Percentiles rank a stretch among this genome's conserved stretches.
phyloP scores from a whole-genome alignment of 1,139 yeast species.

The Blastobotrys illinoisensis region DNA sequence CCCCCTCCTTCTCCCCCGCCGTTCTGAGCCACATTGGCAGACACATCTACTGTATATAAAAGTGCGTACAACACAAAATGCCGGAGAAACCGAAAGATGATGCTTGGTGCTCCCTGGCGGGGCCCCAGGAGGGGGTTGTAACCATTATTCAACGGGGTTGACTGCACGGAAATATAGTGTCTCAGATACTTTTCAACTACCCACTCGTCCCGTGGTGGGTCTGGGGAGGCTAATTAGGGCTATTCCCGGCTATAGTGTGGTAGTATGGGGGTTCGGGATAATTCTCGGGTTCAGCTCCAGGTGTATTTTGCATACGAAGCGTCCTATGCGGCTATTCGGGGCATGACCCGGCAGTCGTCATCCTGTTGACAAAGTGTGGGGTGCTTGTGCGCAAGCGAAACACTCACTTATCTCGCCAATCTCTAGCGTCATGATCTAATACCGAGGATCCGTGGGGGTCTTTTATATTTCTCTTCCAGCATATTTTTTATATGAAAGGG shows the following conservation, averaged over 20 bases:
- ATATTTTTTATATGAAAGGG: no score
- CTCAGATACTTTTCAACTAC: background rate
- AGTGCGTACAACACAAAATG: background rate
- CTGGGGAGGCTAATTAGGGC: background rate
- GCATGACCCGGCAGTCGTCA: background rate
- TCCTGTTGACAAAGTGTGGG: background rate
- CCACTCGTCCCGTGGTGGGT: background rate
- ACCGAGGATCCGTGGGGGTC: no score
- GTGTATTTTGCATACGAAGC: background rate
- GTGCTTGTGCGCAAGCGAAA: background rate
- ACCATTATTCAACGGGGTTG: no score
- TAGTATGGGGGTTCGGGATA: slow-evolving; percentile 2
- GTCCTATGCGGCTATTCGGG: background rate
- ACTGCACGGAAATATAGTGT: background rate
- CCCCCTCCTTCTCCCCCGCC: background rate
- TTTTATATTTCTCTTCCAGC: no score
- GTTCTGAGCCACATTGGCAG: background rate
- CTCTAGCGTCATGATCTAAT: no score
- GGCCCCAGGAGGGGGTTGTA: background rate
- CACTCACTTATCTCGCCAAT: no score
- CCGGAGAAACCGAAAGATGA: no score
- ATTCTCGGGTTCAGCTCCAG: background rate
- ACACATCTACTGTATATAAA: background rate
- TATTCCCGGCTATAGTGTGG: background rate
- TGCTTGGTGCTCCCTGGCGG: background rate